These are phyloP conservation scores for Kluyveromyces dobzhanskii DNA, from an alignment of 805 yeast genomes.

Conservation along the genomic window DNA sequence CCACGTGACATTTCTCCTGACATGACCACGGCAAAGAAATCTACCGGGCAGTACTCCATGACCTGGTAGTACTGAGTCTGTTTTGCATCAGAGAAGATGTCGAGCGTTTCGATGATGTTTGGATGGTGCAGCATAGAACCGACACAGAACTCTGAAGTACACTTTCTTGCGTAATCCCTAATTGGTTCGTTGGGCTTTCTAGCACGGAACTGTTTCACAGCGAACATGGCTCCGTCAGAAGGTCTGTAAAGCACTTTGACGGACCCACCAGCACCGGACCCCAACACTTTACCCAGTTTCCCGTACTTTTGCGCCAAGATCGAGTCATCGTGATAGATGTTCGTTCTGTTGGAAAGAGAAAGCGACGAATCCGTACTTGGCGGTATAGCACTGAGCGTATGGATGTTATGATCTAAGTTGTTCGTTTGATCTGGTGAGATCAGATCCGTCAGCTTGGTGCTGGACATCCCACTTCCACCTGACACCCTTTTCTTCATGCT, in stretches of 20 bases:
- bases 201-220: conserved; percentile 76
- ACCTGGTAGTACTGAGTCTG: conserved; percentile 68
- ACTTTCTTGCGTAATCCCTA: conserved; percentile 75
- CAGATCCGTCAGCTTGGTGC: conserved; percentile 8
- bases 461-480: conserved; percentile 2
- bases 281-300: conserved; percentile 62
- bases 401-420: conserved; percentile 18
- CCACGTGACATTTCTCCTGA: conserved; percentile 74
- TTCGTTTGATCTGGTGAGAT: conserved; percentile 9
- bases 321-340: conserved; percentile 44
- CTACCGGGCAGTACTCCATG: conserved; percentile 81
- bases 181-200: conserved; percentile 60
- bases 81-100: conserved; percentile 48
- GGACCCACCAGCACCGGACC: conserved; percentile 85
- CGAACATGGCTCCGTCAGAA: conserved; percentile 63
- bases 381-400: conserved; percentile 31
- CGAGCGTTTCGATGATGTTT: conserved; percentile 70
- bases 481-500: conserved; percentile 19
- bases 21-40: conserved; percentile 83
- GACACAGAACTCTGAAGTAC: conserved; percentile 83
- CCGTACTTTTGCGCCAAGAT: conserved; percentile 56
- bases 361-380: conserved; percentile 29
- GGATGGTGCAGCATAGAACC: conserved; percentile 80
- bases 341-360: conserved; percentile 26
- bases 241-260: conserved; percentile 66